These are phyloP conservation scores for Gracilaria caudata DNA, from an alignment of 23 red algal species.

Conservation along the genomic window DNA sequence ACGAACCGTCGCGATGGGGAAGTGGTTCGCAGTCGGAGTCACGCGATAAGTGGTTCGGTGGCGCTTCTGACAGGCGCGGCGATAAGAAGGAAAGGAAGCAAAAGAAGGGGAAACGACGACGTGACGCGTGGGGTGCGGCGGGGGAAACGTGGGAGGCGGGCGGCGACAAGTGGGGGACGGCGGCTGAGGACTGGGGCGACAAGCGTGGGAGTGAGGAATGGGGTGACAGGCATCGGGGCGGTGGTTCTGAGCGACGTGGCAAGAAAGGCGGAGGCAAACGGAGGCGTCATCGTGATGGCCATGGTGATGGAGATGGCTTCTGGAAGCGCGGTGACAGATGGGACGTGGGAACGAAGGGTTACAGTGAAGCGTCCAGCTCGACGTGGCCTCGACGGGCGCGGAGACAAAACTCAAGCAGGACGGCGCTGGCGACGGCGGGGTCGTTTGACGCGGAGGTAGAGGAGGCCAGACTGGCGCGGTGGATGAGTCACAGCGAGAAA, in stretches of 20 bases:
- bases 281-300: neutral
- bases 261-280: neutral
- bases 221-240: neutral
- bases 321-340: neutral
- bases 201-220: neutral
- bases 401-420: neutral
- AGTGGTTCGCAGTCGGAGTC: neutral
- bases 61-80: neutral
- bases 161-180: neutral
- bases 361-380: neutral
- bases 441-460: conserved; percentile 4
- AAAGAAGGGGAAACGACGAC: neutral
- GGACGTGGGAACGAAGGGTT: neutral
- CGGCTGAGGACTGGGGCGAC: too few species aligned
- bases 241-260: neutral
- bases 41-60: too few species aligned
- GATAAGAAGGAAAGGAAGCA: neutral
- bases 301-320: too few species aligned
- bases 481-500: neutral
- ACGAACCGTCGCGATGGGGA: neutral
- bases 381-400: neutral
- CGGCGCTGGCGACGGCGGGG: conserved; percentile 3
- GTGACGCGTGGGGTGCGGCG: neutral
- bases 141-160: neutral
- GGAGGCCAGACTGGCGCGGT: neutral